Base-by-base conservation (phyloP, 164 flowering plant genomes). In the Stephania cephalantha region DNA sequence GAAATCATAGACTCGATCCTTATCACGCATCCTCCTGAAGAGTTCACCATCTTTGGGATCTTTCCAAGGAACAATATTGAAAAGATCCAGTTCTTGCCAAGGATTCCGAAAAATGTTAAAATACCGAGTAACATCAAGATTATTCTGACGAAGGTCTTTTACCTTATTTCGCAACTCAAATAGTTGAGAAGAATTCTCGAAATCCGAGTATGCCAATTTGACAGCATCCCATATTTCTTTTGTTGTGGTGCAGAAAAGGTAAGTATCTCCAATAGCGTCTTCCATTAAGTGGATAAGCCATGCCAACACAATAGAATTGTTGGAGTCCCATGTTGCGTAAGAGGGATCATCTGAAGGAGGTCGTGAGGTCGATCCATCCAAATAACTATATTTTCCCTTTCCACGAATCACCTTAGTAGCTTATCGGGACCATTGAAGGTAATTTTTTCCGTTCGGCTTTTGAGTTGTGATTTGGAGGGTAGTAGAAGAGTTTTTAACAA, bases 231-330 rank as follows among this genome's bases (percentile, higher is more conserved):
- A 74, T 25, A 68, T 61, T 31, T 74, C 71, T 15, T 74, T 74
- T 25, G 65, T 45, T 25, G 25, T 74, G 46, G 71, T 15, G 9
- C 31, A 74, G 30, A 46, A 68, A 63, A 67, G 48, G 22, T 68
- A 52, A 30, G 48, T 74, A 29, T 46, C 48, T 64, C 42, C 63
- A 48, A 68, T 67, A 22, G 50, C 48, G 18, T 74, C 76, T 65
- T 74, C 76, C 71, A 74, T 68, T 46, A 65, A 74, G 6, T 74
- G 48, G 45, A 74, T 45, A 17, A 74, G 44, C 76, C 76, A 74
- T 5, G 71, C 13, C 64, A 68, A 50, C 3, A 74, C 76, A 71
- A 74, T 74, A 3, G 76, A 67, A 12, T 74, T 74, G n/a, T 74
- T 45, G 9, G 66, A n/a, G 29, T 63, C 8, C 25, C 66, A 63